phyloP scores from a whole-genome alignment of 345 rosid species.

The Triadica sebifera region DNA sequence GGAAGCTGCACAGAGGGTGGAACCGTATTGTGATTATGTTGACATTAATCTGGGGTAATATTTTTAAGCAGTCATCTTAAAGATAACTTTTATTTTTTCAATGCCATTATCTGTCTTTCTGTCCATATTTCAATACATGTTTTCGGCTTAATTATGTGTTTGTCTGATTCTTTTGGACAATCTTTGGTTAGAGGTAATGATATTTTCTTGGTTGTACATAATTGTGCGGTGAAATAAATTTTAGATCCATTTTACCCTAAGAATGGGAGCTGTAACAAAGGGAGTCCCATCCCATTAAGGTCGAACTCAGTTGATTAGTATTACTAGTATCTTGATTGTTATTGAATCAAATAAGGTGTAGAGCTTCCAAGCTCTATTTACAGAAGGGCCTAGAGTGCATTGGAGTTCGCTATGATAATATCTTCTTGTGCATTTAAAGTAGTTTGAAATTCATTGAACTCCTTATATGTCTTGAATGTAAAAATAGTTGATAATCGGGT shows the following conservation, averaged over 20 bases:
- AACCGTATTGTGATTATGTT: conserved; percentile 79
- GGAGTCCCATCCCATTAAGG: too few species aligned
- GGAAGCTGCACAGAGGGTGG: conserved; percentile 81
- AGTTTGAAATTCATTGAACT: too few species aligned
- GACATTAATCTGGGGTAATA: conserved; percentile 91
- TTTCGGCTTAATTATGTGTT: not conserved
- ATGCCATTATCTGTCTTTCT: not conserved
- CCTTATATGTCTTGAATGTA: too few species aligned
- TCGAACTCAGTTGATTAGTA: too few species aligned
- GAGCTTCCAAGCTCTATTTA: too few species aligned
- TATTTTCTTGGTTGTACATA: not conserved
- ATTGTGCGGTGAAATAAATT: not conserved
- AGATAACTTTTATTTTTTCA: not conserved
- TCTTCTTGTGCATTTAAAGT: too few species aligned
- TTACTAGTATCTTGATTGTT: not conserved
- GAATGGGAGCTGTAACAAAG: not conserved
- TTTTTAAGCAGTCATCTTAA: not conserved
- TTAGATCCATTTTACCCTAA: not conserved
- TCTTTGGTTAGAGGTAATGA: conserved; percentile 1
- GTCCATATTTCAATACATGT: not conserved
- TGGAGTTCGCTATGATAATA: too few species aligned
- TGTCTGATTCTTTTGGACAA: not conserved
- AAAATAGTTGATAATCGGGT: too few species aligned
- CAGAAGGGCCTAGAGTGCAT: too few species aligned
- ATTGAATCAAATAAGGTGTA: not conserved